phyloP scores from a whole-genome alignment of 164 flowering plant genomes.

The Warburgia ugandensis region DNA sequence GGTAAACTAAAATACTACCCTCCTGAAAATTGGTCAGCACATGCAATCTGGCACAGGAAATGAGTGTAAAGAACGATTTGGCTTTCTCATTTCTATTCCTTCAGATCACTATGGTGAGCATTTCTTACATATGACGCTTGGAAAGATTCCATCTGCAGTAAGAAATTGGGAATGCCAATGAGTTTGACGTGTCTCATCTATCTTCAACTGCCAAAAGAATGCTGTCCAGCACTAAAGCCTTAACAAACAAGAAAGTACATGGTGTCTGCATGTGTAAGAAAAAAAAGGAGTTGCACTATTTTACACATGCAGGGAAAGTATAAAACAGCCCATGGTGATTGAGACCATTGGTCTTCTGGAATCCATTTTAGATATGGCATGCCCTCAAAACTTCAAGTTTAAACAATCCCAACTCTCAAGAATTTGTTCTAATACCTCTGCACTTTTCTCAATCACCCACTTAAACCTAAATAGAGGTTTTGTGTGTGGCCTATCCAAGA shows the following conservation, averaged over 20 bases:
- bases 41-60: constrained; percentile 96
- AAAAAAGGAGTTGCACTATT: neutral
- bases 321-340: no score
- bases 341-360: neutral
- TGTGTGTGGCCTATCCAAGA: no score
- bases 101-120: constrained; percentile 79
- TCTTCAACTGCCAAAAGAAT: neutral
- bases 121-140: constrained; percentile 58
- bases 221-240: neutral
- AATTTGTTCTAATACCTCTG: no score
- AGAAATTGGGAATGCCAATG: neutral
- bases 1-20: constrained; percentile 4
- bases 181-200: neutral
- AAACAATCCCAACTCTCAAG: no score
- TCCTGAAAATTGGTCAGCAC: constrained; percentile 37
- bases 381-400: no score
- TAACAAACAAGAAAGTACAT: no score
- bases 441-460: no score
- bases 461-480: no score
- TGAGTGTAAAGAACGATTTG: constrained; percentile 67
- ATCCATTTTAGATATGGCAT: neutral
- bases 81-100: constrained; percentile 60
- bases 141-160: constrained; percentile 67
- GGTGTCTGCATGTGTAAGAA: neutral
- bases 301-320: no score